Percentiles rank a stretch among this genome's conserved stretches.
Evolutionary conservation across 371 early-diverging fungal genomes (phyloP).

Genomic region (Haplosporangium sp.): DNA sequence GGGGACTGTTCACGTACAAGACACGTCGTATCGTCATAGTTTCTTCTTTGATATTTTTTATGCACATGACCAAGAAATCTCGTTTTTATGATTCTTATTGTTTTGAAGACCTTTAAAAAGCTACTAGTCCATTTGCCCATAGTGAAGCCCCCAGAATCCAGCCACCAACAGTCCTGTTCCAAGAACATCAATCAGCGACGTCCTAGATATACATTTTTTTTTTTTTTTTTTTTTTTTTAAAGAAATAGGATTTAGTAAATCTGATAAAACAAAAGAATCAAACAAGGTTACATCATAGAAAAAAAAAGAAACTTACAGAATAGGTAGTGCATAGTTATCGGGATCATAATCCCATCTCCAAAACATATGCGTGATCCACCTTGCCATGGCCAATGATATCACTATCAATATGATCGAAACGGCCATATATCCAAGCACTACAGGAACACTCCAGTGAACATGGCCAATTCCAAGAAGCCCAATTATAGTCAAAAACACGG

Average conservation of each 20-base stretch:
- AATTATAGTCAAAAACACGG: conserved; percentile 72
- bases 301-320: conserved; percentile 57
- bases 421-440: conserved; percentile 54
- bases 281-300: no score
- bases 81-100: no score
- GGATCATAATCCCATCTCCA: conserved; percentile 85
- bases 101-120: no score
- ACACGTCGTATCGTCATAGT: no score
- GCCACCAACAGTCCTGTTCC: conserved; percentile 65
- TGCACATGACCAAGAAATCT: no score
- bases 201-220: conserved; percentile 36
- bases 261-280: no score
- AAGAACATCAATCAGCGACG: conserved; percentile 69
- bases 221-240: no score
- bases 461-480: conserved; percentile 65
- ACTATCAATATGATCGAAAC: conserved; percentile 59
- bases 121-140: not conserved
- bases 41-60: no score
- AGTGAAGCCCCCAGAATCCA: conserved; percentile 55
- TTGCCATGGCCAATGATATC: conserved; percentile 63
- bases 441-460: conserved; percentile 43
- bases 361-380: conserved; percentile 65
- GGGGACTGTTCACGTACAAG: no score
- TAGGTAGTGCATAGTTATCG: conserved; percentile 87
- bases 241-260: no score